Conservation (phyloP, 768 basidiomycete genomes). For the Mycena epipterygia region DNA sequence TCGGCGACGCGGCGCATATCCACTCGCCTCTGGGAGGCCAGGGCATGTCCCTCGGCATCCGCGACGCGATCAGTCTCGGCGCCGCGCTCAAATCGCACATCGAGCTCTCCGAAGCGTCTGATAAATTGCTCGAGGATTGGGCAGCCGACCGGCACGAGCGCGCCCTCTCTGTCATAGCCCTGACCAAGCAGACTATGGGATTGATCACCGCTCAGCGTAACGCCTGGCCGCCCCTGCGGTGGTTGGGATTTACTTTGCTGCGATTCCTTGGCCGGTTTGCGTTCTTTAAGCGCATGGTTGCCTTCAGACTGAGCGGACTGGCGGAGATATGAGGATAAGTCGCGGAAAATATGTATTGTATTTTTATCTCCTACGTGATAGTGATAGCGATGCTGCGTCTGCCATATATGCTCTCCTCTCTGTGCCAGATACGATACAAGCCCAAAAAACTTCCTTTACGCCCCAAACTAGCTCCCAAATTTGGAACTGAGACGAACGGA, state of each 20-base stretch:
- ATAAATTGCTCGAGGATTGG: constrained; percentile 51
- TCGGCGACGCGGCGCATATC: constrained; percentile 66
- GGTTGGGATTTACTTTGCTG: background rate
- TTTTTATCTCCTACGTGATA: too few relatives aligned
- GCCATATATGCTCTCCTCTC: too few relatives aligned
- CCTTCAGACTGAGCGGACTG: constrained; percentile 9
- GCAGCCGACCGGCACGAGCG: constrained; percentile 51
- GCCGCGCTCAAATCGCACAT: constrained; percentile 46
- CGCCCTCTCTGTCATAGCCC: constrained; percentile 56
- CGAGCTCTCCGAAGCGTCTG: constrained; percentile 30
- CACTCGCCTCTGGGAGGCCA: constrained; percentile 69
- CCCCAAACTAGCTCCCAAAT: too few relatives aligned
- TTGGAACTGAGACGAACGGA: too few relatives aligned
- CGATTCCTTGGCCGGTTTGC: constrained; percentile 15
- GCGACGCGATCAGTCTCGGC: constrained; percentile 63
- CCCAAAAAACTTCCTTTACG: too few relatives aligned
- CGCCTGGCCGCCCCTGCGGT: background rate
- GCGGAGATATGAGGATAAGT: too few relatives aligned
- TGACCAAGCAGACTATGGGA: constrained; percentile 52
- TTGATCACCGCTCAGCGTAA: constrained; percentile 26
- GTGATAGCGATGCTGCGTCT: too few relatives aligned
- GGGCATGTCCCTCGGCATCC: constrained; percentile 71
- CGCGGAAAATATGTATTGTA: too few relatives aligned
- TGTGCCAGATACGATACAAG: too few relatives aligned
- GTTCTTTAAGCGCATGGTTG: constrained; percentile 10